Conservation (phyloP, 768 basidiomycete species). For the Lyophyllum shimeji region DNA sequence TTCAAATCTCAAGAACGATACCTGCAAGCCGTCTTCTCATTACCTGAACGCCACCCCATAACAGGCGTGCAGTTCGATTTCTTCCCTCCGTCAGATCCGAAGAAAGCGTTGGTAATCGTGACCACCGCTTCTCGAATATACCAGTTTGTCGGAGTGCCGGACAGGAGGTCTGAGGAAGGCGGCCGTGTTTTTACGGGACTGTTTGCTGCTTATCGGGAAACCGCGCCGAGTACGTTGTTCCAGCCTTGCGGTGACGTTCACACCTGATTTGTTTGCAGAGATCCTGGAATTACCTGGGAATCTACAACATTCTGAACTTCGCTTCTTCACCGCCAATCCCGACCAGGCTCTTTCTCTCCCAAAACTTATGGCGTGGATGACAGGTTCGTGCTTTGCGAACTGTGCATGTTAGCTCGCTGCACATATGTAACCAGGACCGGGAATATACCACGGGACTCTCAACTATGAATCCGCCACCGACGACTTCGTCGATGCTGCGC, state of each 20-base stretch:
- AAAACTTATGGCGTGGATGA: slow-evolving; percentile 86
- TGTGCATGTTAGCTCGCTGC: neutral
- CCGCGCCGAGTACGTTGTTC: slow-evolving; percentile 67
- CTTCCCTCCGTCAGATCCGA: slow-evolving; percentile 63
- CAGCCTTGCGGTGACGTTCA: neutral
- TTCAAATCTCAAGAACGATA: slow-evolving; percentile 88
- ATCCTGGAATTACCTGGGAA: slow-evolving; percentile 90
- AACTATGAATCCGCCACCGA: slow-evolving; percentile 70
- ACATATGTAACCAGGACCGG: slow-evolving; percentile 58
- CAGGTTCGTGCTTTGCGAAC: slow-evolving; percentile 49
- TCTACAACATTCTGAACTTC: slow-evolving; percentile 72
- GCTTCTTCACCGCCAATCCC: slow-evolving; percentile 73
- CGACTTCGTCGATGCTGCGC: slow-evolving; percentile 74
- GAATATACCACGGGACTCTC: slow-evolving; percentile 83
- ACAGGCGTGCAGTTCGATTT: slow-evolving; percentile 85
- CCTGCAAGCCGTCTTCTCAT: slow-evolving; percentile 67
- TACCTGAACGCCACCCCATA: slow-evolving; percentile 80
- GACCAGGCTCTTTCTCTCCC: slow-evolving; percentile 71
- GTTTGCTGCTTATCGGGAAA: slow-evolving; percentile 73
- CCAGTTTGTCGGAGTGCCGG: slow-evolving; percentile 76
- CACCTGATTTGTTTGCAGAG: slow-evolving; percentile 43
- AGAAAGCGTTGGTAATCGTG: slow-evolving; percentile 67
- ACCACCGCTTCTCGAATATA: slow-evolving; percentile 90
- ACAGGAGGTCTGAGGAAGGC: slow-evolving; percentile 70
- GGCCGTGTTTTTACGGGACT: slow-evolving; percentile 72